These are phyloP conservation scores for Taphrina pruni DNA, from an alignment of 1,139 yeast species.

Conservation along the genomic window DNA sequence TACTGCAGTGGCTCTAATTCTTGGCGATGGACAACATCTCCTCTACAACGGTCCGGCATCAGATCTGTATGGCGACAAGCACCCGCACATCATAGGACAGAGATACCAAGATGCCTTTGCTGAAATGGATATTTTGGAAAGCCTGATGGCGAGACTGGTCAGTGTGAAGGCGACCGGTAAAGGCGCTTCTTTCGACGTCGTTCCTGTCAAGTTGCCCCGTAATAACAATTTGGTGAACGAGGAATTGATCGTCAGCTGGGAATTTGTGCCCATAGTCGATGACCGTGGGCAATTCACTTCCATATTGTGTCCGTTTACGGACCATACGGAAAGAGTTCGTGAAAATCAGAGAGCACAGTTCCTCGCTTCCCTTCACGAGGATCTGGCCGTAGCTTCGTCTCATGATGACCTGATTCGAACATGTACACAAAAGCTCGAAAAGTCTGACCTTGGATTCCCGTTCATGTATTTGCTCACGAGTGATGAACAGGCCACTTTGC, in stretches of 20 bases:
- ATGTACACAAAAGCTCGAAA: background rate
- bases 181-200: background rate
- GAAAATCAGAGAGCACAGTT: slow-evolving; percentile 5
- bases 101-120: background rate
- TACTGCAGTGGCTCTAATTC: background rate
- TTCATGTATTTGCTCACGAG: background rate
- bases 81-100: slow-evolving; percentile 17
- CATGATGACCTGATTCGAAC: background rate
- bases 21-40: slow-evolving; percentile 4
- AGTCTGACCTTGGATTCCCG: background rate
- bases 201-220: background rate
- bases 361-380: slow-evolving; percentile 13
- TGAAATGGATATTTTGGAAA: slow-evolving; percentile 1
- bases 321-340: slow-evolving; percentile 13
- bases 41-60: slow-evolving; percentile 7
- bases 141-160: background rate
- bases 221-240: background rate
- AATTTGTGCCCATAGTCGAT: slow-evolving; percentile 17
- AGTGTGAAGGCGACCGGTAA: background rate
- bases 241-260: slow-evolving; percentile 10
- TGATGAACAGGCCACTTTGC: slow-evolving; percentile 1
- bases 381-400: background rate
- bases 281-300: background rate
- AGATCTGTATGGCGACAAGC: slow-evolving; percentile 1
- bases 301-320: background rate